Percentiles rank a stretch among this genome's conserved stretches.
These are phyloP conservation scores for Nitzschia putrida DNA, from an alignment of 108 stramenopile genomes.

Conservation along the genomic window DNA sequence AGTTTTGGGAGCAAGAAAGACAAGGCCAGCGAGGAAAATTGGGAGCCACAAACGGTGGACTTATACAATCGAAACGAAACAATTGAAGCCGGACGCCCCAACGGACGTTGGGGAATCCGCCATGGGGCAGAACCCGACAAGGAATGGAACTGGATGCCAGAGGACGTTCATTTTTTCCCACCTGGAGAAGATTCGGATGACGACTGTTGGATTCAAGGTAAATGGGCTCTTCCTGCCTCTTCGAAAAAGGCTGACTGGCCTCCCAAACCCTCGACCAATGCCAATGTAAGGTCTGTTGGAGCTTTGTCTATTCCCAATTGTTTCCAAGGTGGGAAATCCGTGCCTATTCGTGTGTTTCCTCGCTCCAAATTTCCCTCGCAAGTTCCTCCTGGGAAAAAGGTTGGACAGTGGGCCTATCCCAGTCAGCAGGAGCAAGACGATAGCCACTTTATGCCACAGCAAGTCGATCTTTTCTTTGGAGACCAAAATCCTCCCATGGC, in stretches of 20 bases:
- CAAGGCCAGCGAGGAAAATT: constrained; percentile 4
- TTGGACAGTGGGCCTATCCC: constrained; percentile 20
- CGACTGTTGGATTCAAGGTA: constrained; percentile 5
- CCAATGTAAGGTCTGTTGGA: background rate
- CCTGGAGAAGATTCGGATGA: constrained; percentile 11
- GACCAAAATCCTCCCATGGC: constrained; percentile 1
- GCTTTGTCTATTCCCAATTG: constrained; percentile 3
- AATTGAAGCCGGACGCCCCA: background rate
- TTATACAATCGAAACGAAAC: background rate
- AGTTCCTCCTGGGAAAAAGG: background rate
- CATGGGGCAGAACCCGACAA: constrained; percentile 9
- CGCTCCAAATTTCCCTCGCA: background rate
- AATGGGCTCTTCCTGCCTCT: constrained; percentile 2
- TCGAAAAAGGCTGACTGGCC: background rate
- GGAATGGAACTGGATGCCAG: constrained; percentile 12
- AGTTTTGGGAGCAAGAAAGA: background rate
- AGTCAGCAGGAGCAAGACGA: constrained; percentile 2
- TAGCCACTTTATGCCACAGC: constrained; percentile 3
- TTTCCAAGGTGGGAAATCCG: constrained; percentile 4
- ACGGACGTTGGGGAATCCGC: constrained; percentile 19
- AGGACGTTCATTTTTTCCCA: constrained; percentile 13
- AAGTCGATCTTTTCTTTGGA: constrained; percentile 11
- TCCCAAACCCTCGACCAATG: background rate
- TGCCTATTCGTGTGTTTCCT: constrained; percentile 1
- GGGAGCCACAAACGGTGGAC: constrained; percentile 9